Evolutionary conservation across 2,329 filamentous ascomycete species (phyloP).

Genomic region (Talaromyces sp.): DNA sequence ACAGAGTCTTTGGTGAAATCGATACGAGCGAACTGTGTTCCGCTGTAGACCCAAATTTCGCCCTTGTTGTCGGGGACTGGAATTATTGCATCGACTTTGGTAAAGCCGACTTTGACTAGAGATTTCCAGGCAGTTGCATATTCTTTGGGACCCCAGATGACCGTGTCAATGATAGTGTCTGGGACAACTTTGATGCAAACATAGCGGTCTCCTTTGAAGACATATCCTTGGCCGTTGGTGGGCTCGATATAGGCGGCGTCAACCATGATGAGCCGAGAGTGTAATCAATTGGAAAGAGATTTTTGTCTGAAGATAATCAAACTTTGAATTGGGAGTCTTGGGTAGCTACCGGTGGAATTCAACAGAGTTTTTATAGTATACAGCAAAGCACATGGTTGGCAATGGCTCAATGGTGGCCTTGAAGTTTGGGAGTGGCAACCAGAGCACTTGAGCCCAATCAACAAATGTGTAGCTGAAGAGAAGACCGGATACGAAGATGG

Average conservation of each 20-base stretch:
- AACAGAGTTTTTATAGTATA: too few relatives aligned
- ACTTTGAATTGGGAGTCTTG: too few relatives aligned
- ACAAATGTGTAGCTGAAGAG: too few relatives aligned
- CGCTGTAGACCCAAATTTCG: not conserved
- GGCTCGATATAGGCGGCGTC: conserved; percentile 4
- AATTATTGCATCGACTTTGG: not conserved
- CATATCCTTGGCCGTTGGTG: not conserved
- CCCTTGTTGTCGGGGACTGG: not conserved
- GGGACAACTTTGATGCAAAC: not conserved
- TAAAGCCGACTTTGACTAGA: not conserved
- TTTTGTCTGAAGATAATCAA: too few relatives aligned
- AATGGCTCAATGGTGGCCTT: too few relatives aligned
- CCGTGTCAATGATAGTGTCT: not conserved
- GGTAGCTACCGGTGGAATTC: too few relatives aligned
- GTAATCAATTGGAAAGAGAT: too few relatives aligned
- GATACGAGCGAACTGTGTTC: not conserved
- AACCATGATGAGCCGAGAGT: not conserved
- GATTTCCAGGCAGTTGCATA: not conserved
- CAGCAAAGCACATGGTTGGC: too few relatives aligned
- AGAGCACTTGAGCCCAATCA: too few relatives aligned
- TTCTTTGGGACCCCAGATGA: not conserved
- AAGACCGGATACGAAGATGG: too few relatives aligned
- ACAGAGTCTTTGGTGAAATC: not conserved
- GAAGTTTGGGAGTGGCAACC: too few relatives aligned
- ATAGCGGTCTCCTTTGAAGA: not conserved